Percentiles rank a stretch among this genome's conserved stretches.
Evolutionary conservation across 139 green algal species (phyloP).

Genomic region (Edaphochlamys debaryana): DNA sequence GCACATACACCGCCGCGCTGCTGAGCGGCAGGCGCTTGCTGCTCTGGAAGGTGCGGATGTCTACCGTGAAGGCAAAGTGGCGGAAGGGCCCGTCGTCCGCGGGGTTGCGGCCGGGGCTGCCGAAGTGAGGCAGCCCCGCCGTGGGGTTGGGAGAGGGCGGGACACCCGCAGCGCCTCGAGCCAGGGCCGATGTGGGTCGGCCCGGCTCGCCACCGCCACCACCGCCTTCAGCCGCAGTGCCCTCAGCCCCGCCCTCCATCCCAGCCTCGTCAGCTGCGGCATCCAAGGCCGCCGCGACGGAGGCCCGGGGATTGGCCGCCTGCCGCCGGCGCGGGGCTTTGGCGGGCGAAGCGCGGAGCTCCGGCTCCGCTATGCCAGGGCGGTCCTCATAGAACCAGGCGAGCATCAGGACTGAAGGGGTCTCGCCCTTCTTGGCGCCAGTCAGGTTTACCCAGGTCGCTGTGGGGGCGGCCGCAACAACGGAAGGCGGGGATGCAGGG

Average conservation of each 20-base stretch:
- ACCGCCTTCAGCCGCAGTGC: no score
- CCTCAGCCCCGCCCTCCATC: no score
- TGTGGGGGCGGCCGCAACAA: no score
- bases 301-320: no score
- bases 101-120: constrained; percentile 12
- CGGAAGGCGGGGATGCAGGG: no score
- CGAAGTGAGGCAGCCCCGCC: constrained; percentile 13
- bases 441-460: constrained; percentile 52
- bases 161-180: background rate
- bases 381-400: constrained; percentile 49
- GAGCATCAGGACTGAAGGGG: constrained; percentile 44
- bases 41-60: constrained; percentile 61
- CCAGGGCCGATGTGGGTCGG: no score
- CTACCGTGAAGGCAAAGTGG: constrained; percentile 55
- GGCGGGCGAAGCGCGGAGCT: no score
- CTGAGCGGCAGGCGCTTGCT: constrained; percentile 59
- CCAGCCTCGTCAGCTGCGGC: no score
- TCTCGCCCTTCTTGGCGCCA: constrained; percentile 35
- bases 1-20: constrained; percentile 51
- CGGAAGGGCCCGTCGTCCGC: constrained; percentile 49
- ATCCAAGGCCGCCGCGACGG: no score
- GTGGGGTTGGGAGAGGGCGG: background rate
- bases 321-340: no score
- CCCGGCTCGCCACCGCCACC: background rate
- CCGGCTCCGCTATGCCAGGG: no score